These are phyloP conservation scores for Pythium monospermum DNA, from an alignment of 352 stramenopile genomes.

Conservation along the genomic window DNA sequence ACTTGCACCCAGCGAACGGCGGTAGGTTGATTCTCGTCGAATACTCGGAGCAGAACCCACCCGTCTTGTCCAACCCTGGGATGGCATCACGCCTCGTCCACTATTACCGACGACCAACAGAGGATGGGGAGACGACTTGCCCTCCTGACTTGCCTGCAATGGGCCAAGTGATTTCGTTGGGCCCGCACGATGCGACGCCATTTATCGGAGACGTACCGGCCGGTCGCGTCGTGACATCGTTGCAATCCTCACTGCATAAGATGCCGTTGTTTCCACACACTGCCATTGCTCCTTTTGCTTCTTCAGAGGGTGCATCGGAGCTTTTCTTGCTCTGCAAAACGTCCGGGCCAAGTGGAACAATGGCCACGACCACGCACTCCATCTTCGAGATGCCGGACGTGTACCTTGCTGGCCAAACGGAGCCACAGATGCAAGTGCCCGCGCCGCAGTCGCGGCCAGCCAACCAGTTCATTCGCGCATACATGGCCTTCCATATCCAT, in stretches of 20 bases:
- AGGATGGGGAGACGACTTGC: no score
- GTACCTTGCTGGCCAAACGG: slow-evolving; percentile 74
- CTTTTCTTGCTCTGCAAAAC: slow-evolving; percentile 80
- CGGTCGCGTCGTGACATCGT: slow-evolving; percentile 65
- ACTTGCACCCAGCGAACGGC: slow-evolving; percentile 67
- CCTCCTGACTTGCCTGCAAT: slow-evolving; percentile 64
- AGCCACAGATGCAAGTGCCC: slow-evolving; percentile 79
- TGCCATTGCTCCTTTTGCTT: slow-evolving; percentile 44
- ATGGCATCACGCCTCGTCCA: slow-evolving; percentile 83
- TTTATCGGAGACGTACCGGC: slow-evolving; percentile 79
- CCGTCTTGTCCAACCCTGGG: slow-evolving; percentile 74
- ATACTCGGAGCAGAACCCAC: slow-evolving; percentile 79
- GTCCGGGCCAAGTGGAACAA: slow-evolving; percentile 19
- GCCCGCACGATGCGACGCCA: slow-evolving; percentile 72
- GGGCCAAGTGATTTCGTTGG: slow-evolving; percentile 79
- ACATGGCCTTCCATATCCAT: slow-evolving; percentile 86
- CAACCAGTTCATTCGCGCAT: slow-evolving; percentile 83
- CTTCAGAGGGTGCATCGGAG: slow-evolving; percentile 31
- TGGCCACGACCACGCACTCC: slow-evolving; percentile 59
- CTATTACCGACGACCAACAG: slow-evolving; percentile 73
- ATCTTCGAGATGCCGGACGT: slow-evolving; percentile 75
- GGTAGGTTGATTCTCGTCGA: slow-evolving; percentile 80
- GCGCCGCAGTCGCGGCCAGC: slow-evolving; percentile 72
- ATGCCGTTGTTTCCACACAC: slow-evolving; percentile 76
- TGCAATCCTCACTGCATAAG: slow-evolving; percentile 84